Evolutionary conservation across 257 asterid species (phyloP).

Genomic region (Echites panduratus): DNA sequence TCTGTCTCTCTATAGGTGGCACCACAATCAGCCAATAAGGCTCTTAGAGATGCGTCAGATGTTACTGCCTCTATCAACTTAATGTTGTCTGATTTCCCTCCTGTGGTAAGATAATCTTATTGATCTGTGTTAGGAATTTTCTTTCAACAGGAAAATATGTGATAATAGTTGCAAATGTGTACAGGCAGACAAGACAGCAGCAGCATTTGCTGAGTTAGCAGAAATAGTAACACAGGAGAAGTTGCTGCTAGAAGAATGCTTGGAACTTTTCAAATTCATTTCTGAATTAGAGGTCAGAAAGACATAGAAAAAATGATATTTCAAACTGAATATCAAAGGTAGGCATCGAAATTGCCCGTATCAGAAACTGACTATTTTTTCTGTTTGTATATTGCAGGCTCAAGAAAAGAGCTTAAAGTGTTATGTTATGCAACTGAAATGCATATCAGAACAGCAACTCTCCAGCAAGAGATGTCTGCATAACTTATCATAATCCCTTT

Average conservation of each 20-base stretch:
- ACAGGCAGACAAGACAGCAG: conserved; percentile 42
- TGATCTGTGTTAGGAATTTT: background rate
- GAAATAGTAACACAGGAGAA: conserved; percentile 61
- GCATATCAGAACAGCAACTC: conserved; percentile 25
- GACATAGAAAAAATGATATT: too few species aligned
- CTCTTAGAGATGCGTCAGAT: conserved; percentile 50
- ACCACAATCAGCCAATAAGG: conserved; percentile 31
- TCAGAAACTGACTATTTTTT: background rate
- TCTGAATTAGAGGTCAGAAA: conserved; percentile 51
- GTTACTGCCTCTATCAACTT: conserved; percentile 41
- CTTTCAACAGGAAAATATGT: background rate
- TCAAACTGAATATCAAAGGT: background rate
- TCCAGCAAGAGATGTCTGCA: background rate
- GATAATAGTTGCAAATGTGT: background rate
- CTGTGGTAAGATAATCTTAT: conserved; percentile 31
- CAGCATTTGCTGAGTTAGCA: conserved; percentile 45
- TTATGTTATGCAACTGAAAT: conserved; percentile 46
- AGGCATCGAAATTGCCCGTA: background rate
- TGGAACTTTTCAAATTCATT: conserved; percentile 56
- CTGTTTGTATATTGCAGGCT: conserved; percentile 30
- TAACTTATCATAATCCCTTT: background rate
- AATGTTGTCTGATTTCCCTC: conserved; percentile 32
- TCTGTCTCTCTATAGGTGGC: conserved; percentile 40
- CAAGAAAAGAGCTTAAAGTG: conserved; percentile 68
- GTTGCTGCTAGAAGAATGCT: conserved; percentile 63